Base-by-base conservation (phyloP, 2,329 filamentous ascomycete species). In the Verticillium nubilum region DNA sequence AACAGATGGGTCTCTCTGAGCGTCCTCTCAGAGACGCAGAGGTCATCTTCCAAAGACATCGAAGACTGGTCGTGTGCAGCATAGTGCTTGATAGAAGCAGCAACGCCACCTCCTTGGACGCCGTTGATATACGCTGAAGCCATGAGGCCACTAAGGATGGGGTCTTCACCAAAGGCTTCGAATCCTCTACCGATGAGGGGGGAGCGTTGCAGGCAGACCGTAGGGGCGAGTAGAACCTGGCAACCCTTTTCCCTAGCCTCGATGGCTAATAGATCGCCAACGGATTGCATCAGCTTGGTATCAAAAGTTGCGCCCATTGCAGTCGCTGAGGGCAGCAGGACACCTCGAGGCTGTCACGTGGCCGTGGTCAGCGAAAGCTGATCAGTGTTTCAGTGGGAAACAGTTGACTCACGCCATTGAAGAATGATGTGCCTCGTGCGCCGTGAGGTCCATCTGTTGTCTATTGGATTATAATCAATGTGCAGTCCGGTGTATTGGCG, bases 1-100 rank as follows among this genome's bases (percentile, higher is more conserved):
- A 83, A 76, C 3, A 88, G 74, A 63, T 88, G 88, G n/a, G 87
- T 82, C 67, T 89, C 86, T 19, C 85, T 76, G 58, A 87, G 68
- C 0, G 85, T 82, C 56, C 85, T 75, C 60, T 85, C 77, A 1
- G 77, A 73, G 52, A 83, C 74, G 19, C 77, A 67, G 26, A 77
- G 75, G 67, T 82, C 73, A 25, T 78, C 74, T 0, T 73, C 73
- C 63, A 79, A 76, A 19, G 80, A 76, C 58, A 78, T 71, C 10
- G 77, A 77, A 58, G 83, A 80, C 63, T 81, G 76, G 60, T 84
- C 80, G 58, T 84, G 83, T 13, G 64, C 66, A 2, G 66, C 71
- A 60, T 72, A 74, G 42, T 75, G 72, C 58, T 74, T 75, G 23
- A 73, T 64, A 0, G 67, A 69, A 0, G 73, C 70, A 15, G 65